Evolutionary conservation across 208 protist species (phyloP).

Genomic region (Angomonas deanei): DNA sequence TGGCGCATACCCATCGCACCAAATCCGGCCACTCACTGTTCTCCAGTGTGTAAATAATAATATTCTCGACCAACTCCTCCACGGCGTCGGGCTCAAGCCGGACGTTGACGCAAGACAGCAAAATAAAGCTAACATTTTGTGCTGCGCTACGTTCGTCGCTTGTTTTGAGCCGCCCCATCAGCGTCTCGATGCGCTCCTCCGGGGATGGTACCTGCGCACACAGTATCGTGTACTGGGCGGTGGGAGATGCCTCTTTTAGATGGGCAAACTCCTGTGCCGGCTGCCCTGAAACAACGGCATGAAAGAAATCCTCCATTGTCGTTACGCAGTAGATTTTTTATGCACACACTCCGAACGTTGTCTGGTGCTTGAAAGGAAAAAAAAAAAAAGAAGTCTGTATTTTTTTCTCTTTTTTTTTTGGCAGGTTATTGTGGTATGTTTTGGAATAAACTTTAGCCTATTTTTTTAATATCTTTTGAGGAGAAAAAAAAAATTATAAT

Average conservation of each 20-base stretch:
- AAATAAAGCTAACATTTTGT: constrained; percentile 58
- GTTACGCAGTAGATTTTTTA: too few relatives aligned
- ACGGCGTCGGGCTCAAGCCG: constrained; percentile 63
- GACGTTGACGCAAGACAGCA: constrained; percentile 63
- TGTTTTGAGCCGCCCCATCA: constrained; percentile 58
- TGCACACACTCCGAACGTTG: too few relatives aligned
- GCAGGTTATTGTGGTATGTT: too few relatives aligned
- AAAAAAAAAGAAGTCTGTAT: too few relatives aligned
- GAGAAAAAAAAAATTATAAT: background rate
- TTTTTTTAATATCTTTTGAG: too few relatives aligned
- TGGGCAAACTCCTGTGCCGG: constrained; percentile 49
- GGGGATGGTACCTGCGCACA: constrained; percentile 57
- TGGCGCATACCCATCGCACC: constrained; percentile 68
- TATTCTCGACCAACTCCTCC: constrained; percentile 69
- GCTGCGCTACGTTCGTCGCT: constrained; percentile 58
- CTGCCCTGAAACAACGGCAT: constrained; percentile 46
- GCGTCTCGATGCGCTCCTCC: constrained; percentile 46
- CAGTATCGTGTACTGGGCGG: constrained; percentile 83
- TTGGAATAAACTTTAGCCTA: too few relatives aligned
- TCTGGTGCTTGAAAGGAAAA: too few relatives aligned
- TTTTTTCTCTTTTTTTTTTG: background rate
- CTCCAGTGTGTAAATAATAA: constrained; percentile 42
- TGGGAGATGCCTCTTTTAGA: constrained; percentile 20
- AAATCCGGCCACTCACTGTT: constrained; percentile 73
- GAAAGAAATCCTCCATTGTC: constrained; percentile 60